Base-by-base conservation (phyloP, 2,329 filamentous ascomycete species). In the Xylariales sp. region DNA sequence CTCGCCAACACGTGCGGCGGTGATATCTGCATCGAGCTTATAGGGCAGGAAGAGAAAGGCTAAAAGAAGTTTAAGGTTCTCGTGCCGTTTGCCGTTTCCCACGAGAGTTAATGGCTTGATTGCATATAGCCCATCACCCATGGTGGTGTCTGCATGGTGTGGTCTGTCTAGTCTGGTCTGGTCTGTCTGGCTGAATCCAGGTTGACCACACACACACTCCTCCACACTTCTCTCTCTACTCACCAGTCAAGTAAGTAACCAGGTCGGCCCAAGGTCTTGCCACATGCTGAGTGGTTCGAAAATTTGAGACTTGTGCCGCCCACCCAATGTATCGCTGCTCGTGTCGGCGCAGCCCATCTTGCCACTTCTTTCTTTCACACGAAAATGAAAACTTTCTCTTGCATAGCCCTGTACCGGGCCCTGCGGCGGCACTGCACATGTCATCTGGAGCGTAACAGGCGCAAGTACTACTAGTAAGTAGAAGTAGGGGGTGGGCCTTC, bases 301-400 rank as follows among this genome's bases (percentile, higher is more conserved):
- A 36, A 16, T 46, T 43, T 14, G 18, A 18, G 45, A 23, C 30
- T 12, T 23, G 36, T 34, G 30, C 53, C 23, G 60, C 49, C 39
- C 55, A 16, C n/a, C 43, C 39, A 28, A 61, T 56, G 36, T 63
- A 63, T 45, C 10, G 41, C 8, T 64, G 52, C 61, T 64, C 61
- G 65, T 68, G 55, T 65, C 57, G 61, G 57, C 43, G 65, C 62
- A 65, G 62, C 56, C 50, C 56, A 62, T 52, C 45, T 58, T 52
- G 59, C 62, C 62, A 57, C 56, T 36, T 36, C 9, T 61, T 46
- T 23, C 23, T 23, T 23, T 23, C 23, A 23, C 50, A 45, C 56
- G 39, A 60, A 61, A 52, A 61, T 23, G 18, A 60, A 36, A 28
- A 52, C 36, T 56, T 49, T 50, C 46, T 41, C 54, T 53, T 49